phyloP scores from a whole-genome alignment of 176 grass and related monocot genomes.

The Eleusine indica region DNA sequence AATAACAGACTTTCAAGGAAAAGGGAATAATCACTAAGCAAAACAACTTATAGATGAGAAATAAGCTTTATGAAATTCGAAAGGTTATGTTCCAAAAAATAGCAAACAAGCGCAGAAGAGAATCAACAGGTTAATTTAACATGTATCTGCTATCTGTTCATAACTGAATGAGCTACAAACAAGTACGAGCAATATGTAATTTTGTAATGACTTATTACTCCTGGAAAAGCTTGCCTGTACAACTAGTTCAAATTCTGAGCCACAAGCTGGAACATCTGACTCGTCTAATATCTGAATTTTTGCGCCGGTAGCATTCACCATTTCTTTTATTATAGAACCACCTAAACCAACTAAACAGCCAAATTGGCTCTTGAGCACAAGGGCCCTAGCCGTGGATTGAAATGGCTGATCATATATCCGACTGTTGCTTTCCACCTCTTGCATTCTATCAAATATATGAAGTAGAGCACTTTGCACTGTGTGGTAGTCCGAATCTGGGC shows the following conservation, averaged over 20 bases:
- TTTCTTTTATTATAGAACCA: slow-evolving; percentile 45
- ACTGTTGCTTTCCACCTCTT: slow-evolving; percentile 29
- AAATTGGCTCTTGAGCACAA: slow-evolving; percentile 35
- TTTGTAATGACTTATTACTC: slow-evolving; percentile 22
- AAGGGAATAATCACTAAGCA: not conserved
- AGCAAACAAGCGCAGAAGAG: not conserved
- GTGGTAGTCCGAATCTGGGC: slow-evolving; percentile 13
- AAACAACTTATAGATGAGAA: not conserved
- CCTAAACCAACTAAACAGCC: slow-evolving; percentile 36
- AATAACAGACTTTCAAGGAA: not conserved
- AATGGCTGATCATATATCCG: not conserved
- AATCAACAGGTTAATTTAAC: slow-evolving; percentile 6
- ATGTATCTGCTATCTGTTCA: not conserved
- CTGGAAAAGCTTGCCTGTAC: slow-evolving; percentile 45
- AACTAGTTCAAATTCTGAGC: slow-evolving; percentile 44
- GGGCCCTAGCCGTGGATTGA: slow-evolving; percentile 32
- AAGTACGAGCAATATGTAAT: not conserved
- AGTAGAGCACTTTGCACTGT: slow-evolving; percentile 45
- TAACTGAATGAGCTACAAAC: slow-evolving; percentile 5
- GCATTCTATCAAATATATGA: slow-evolving; percentile 53
- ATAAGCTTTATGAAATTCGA: slow-evolving; percentile 16
- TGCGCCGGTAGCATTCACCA: slow-evolving; percentile 32
- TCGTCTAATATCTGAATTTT: slow-evolving; percentile 49
- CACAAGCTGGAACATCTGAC: slow-evolving; percentile 46
- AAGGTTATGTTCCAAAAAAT: slow-evolving; percentile 3